Conservation (phyloP, 2,329 filamentous ascomycete species). For the Fusarium hainanense region DNA sequence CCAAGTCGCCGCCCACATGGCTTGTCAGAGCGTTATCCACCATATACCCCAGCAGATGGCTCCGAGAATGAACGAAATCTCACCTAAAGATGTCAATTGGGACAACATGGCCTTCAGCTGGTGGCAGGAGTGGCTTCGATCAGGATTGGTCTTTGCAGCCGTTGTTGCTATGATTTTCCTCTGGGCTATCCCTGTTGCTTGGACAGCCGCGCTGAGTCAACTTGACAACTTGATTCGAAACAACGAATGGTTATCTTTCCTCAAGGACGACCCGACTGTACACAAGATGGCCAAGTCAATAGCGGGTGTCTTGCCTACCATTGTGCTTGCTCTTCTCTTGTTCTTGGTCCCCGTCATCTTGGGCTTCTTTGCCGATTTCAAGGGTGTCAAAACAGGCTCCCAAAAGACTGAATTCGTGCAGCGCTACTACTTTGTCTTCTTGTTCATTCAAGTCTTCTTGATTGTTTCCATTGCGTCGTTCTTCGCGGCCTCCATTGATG, state of each 20-base stretch:
- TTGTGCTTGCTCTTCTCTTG: slow-evolving; percentile 80
- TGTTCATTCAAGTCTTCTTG: slow-evolving; percentile 95
- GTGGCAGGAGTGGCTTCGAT: slow-evolving; percentile 89
- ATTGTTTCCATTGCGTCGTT: slow-evolving; percentile 88
- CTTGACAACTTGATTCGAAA: slow-evolving; percentile 74
- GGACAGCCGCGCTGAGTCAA: slow-evolving; percentile 85
- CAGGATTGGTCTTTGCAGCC: slow-evolving; percentile 70
- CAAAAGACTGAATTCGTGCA: slow-evolving; percentile 86
- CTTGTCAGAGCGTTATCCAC: slow-evolving; percentile 90
- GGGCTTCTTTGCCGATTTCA: slow-evolving; percentile 75
- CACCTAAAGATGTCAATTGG: slow-evolving; percentile 93
- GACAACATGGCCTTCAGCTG: slow-evolving; percentile 96
- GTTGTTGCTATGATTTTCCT: slow-evolving; percentile 83
- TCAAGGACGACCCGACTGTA: slow-evolving; percentile 68
- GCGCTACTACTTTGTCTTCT: slow-evolving; percentile 90
- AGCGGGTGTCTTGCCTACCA: slow-evolving; percentile 86
- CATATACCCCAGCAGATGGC: slow-evolving; percentile 95
- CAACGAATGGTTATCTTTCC: slow-evolving; percentile 76
- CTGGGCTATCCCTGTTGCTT: slow-evolving; percentile 91
- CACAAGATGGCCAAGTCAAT: slow-evolving; percentile 72
- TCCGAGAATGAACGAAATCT: slow-evolving; percentile 91
- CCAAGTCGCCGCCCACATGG: slow-evolving; percentile 97
- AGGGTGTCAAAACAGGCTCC: slow-evolving; percentile 85
- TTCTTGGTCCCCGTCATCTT: slow-evolving; percentile 85
- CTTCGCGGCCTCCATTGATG: slow-evolving; percentile 70